Evolutionary conservation across 257 asterid species (phyloP), one percentile per base, ranked within the genome.

Genomic region (Solanum clarkiae): DNA sequence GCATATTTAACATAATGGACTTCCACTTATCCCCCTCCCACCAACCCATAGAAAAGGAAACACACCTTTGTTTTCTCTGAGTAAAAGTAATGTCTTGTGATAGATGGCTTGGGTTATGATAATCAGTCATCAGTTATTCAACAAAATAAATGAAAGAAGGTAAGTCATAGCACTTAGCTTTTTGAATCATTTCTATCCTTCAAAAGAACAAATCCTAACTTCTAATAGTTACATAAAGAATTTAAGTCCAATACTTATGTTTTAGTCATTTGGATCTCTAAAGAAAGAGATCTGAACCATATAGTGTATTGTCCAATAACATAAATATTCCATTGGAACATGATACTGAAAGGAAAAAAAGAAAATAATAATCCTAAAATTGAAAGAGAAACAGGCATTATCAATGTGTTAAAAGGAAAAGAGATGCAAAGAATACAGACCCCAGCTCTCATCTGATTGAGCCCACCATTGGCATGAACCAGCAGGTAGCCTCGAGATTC

Each of bases 371-470:
- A 24, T 63, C 44, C 18, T 16, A 18, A 49, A 83, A 40, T n/a
- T 45, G 54, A 69, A 82, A 57, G 20, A 53, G 49, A 85, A 51
- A 92, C 90, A 20, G 47, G 94, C 97, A 29, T 18, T 65, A 17
- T 54, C 53, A 53, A 54, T 79, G 29, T 53, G 49, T 66, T 40
- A 29, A 69, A 84, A 84, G 62, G 53, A 69, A 54, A n/a, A 45
- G 80, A 22, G 85, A 56, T 13, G 55, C 54, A 80, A 88, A 69
- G 84, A 86, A 86, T 45, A 93, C 90, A 20, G 47, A 96, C 98
- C 98, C 98, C 98, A 15, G 98, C 97, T 77, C 98, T 92, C 98
- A 96, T 96, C 90, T 96, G 99, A 90, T 96, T 96, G 84, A 96
- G 95, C 84, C 99, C 99, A 26, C 99, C 99, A 92, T 96, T 94